Evolutionary conservation across 129 eudicot species (phyloP), one percentile per base, ranked within the genome.

Genomic region (Pulicaria dysenterica): DNA sequence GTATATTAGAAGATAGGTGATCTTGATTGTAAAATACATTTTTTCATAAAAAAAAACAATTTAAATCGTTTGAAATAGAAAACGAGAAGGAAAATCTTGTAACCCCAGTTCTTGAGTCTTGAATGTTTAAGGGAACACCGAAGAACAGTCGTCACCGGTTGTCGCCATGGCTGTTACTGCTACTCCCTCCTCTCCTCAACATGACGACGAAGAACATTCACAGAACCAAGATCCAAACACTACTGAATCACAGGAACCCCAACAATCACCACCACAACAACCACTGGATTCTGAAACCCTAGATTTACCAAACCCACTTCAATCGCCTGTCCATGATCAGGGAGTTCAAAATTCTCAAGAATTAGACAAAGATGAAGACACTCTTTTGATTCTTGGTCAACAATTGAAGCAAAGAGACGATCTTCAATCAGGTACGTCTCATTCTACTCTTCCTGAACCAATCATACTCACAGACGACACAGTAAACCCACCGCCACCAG

Each of bases 401-500:
- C 31, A 24, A 24, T 24, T 24, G 31, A 24, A 24, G 31, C 31
- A 24, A 24, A 24, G 19, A 37, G 47, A 43, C 59, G 82, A 51
- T 4, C 79, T 73, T 19, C 74, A 73, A 40, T 60, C 84, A 73
- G 87, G 85, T 80, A 77, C 55, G 70, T 2, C 55, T 69, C 67
- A 43, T 45, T 11, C 47, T 47, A 72, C 69, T 34, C 67, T 31
- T 47, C 67, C 80, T 17, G 57, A 64, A 36, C 73, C 73, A 48
- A 67, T 61, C 61, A 7, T 60, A 8, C 64, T 42, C 15, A n/a
- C 76, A 8, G 81, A 75, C n/a, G 75, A 70, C 10, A 3, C 58
- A 17, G n/a, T 49, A 14, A 7, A 16, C 70, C 51, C 41, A 45
- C 17, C 56, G 10, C 71, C 17, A 66, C 71, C 57, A 3, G 5